Conservation (phyloP, 306 rosid genomes). For the Corylus avellana region DNA sequence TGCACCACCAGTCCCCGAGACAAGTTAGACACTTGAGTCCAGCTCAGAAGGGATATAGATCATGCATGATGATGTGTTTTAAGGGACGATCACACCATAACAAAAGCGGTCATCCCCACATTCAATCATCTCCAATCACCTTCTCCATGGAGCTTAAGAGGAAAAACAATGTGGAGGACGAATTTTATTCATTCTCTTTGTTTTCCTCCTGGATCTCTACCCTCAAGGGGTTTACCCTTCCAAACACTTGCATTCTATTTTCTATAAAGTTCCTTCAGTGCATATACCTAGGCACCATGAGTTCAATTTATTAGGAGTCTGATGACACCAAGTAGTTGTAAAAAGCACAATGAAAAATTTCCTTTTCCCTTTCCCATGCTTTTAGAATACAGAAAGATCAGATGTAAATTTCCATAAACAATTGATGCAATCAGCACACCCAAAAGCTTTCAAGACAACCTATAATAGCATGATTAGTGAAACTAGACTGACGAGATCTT, state of each 20-base stretch:
- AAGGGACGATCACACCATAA: no score
- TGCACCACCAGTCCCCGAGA: neutral
- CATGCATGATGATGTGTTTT: no score
- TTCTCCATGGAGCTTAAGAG: no score
- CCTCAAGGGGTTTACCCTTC: no score
- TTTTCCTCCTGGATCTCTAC: no score
- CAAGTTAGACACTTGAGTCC: neutral
- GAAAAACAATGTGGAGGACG: no score
- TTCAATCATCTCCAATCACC: no score
- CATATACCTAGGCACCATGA: neutral
- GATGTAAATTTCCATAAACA: neutral
- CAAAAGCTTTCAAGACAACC: neutral
- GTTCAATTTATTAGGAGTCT: neutral
- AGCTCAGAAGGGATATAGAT: neutral
- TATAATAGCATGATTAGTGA: neutral
- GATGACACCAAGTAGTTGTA: neutral
- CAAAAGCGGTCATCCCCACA: no score
- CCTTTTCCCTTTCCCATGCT: conserved; percentile 7
- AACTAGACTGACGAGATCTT: neutral
- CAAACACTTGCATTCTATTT: no score
- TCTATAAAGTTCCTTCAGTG: no score
- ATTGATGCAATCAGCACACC: neutral
- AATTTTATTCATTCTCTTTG: no score
- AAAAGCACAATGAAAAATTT: neutral
- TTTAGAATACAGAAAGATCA: neutral